Evolutionary conservation across 176 grass and related monocot genomes (phyloP), one percentile per base, ranked within the genome.

Genomic region (Thalia dealbata): DNA sequence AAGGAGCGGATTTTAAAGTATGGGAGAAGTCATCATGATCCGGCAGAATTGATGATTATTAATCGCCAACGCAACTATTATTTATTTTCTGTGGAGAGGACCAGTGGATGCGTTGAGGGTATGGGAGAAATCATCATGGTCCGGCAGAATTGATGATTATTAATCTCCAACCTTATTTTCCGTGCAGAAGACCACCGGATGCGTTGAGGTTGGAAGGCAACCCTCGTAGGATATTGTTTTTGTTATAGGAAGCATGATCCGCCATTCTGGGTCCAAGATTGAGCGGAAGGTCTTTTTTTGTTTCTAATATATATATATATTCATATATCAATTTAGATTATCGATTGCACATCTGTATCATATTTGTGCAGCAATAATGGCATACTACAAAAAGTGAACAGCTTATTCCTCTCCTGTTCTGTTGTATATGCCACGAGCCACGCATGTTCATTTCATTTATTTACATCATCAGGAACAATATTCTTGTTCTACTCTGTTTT

Each of bases 1-100:
- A 99, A 79, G 95, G 95, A 51, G 73, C 56, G 21, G 79, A 91
- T 44, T 99, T 93, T 82, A 99, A 91, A 72, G 84, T 97, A 22
- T 92, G 95, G 95, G 90, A 91, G 61, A 64, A 55, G 21, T 55
- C 85, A 42, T 75, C 73, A 22, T 38, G 32, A 52, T 46, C 78
- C 80, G 64, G 69, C 9, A 7, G n/a, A 1, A 38, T 38, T 38
- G 4, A 38, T 38, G 32, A 4, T 38, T 55, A 59, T 70, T 3
- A 11, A 73, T 68, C 29, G 52, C 42, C 60, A 27, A 25, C 68
- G 3, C 32, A 38, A 38, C n/a, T n/a, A n/a, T n/a, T 2, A 38
- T 38, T 38, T 74, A 73, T 75, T 50, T 55, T 58, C 54, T 19
- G 21, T 21, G 6, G 54, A 58, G 21, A 58, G 0, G 16, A 7